Evolutionary conservation across 306 rosid species (phyloP).

Genomic region (Prosopis cineraria): DNA sequence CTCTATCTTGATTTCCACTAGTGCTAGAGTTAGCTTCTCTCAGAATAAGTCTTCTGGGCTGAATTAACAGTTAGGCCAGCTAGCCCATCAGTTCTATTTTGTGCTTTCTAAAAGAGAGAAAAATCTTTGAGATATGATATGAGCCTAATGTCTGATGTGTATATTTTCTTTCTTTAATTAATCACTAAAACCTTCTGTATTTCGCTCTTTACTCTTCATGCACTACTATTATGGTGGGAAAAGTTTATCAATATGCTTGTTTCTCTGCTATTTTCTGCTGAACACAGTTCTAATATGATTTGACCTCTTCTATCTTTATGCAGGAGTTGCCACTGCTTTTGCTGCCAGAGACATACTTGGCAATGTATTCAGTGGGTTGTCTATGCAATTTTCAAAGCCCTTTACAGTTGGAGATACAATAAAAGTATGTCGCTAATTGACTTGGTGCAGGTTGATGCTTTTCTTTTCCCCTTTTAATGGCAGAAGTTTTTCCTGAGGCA

Average conservation of each 20-base stretch:
- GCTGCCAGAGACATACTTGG: constrained; percentile 90
- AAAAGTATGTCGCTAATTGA: constrained; percentile 55
- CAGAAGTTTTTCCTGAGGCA: constrained; percentile 15
- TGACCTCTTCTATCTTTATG: constrained; percentile 31
- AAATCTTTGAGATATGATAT: background rate
- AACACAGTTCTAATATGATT: background rate
- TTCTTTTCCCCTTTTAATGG: background rate
- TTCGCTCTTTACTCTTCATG: background rate
- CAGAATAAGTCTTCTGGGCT: background rate
- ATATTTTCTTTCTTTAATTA: background rate
- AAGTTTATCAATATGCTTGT: background rate
- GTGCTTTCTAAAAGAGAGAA: background rate
- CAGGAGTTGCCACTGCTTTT: constrained; percentile 96
- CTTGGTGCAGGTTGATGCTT: constrained; percentile 28
- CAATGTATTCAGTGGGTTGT: constrained; percentile 81
- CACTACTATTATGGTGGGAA: background rate
- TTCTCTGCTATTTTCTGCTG: background rate
- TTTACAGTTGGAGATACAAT: constrained; percentile 96
- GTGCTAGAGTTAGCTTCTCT: background rate
- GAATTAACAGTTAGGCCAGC: too few species aligned
- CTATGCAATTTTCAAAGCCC: constrained; percentile 89
- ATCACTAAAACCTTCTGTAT: background rate
- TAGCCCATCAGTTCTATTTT: background rate
- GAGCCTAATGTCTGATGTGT: background rate
- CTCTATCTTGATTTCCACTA: background rate